Conservation (phyloP, 805 yeast species). For the Saturnispora besseyi region DNA sequence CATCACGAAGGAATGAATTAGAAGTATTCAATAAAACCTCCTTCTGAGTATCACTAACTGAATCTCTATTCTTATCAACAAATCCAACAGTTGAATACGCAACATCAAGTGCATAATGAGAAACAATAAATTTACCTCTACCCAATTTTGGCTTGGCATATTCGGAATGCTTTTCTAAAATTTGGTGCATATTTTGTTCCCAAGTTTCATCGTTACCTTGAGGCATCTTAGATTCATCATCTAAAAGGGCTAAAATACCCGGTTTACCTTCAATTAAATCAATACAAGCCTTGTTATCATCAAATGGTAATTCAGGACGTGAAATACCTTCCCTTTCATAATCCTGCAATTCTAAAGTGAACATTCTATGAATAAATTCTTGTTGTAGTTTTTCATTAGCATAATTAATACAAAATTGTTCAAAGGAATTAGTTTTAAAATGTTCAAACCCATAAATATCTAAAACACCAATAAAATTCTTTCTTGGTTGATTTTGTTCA, state of each 20-base stretch:
- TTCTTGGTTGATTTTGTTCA: slow-evolving; percentile 12
- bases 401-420: slow-evolving; percentile 94
- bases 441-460: slow-evolving; percentile 98
- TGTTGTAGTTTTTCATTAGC: slow-evolving; percentile 96
- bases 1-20: slow-evolving; percentile 55
- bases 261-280: slow-evolving; percentile 80
- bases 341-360: slow-evolving; percentile 94
- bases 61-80: slow-evolving; percentile 93
- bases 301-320: slow-evolving; percentile 93
- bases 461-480: slow-evolving; percentile 85
- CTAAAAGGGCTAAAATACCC: slow-evolving; percentile 81
- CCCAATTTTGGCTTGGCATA: slow-evolving; percentile 95
- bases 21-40: slow-evolving; percentile 68
- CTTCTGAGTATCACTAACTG: slow-evolving; percentile 91
- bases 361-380: slow-evolving; percentile 94
- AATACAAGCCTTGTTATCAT: slow-evolving; percentile 96
- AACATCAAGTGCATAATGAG: slow-evolving; percentile 93
- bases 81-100: slow-evolving; percentile 88
- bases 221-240: slow-evolving; percentile 92
- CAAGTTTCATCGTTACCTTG: slow-evolving; percentile 89
- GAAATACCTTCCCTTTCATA: slow-evolving; percentile 86
- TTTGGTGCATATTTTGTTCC: slow-evolving; percentile 82
- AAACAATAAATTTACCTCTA: slow-evolving; percentile 77
- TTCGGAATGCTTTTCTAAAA: slow-evolving; percentile 65
- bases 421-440: slow-evolving; percentile 88